A percentile compares a stretch with the other conserved stretches of the same genome.
Conservation (phyloP, 345 rosid species). For the Pugionium cornutum region DNA sequence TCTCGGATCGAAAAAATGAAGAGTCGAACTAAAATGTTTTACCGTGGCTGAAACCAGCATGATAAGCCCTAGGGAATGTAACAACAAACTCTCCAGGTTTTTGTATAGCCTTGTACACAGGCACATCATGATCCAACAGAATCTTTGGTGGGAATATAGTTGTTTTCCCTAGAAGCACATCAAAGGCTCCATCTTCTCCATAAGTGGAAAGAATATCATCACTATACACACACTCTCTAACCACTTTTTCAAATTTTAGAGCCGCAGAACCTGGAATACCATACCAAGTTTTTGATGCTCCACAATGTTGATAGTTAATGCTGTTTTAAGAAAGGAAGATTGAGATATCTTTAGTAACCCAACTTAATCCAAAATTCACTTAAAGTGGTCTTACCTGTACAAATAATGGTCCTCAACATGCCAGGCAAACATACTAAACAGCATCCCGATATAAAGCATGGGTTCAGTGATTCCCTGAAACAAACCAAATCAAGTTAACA, state of each 20-base stretch:
- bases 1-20: conserved; percentile 8
- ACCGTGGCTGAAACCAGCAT: conserved; percentile 99
- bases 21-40: conserved; percentile 16
- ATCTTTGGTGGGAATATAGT: too few species aligned
- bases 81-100: conserved; percentile 43
- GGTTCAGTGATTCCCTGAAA: conserved; percentile 99
- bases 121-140: too few species aligned
- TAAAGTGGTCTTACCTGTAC: conserved; percentile 64
- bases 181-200: conserved; percentile 90
- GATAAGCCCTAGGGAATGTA: conserved; percentile 97
- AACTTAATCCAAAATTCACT: conserved; percentile 11
- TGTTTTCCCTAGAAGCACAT: too few species aligned
- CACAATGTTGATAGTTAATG: too few species aligned
- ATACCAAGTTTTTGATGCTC: too few species aligned
- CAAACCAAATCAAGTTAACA: conserved; percentile 29
- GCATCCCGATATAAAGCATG: conserved; percentile 46
- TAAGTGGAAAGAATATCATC: conserved; percentile 67
- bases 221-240: conserved; percentile 75
- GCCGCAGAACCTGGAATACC: too few species aligned
- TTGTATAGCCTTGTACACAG: too few species aligned
- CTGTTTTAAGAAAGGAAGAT: neutral
- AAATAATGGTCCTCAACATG: conserved; percentile 99
- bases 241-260: conserved; percentile 49
- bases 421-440: conserved; percentile 98
- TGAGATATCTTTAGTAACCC: conserved; percentile 6